Evolutionary conservation across 352 stramenopile species (phyloP).

Genomic region (Globisporangium echinulatum): DNA sequence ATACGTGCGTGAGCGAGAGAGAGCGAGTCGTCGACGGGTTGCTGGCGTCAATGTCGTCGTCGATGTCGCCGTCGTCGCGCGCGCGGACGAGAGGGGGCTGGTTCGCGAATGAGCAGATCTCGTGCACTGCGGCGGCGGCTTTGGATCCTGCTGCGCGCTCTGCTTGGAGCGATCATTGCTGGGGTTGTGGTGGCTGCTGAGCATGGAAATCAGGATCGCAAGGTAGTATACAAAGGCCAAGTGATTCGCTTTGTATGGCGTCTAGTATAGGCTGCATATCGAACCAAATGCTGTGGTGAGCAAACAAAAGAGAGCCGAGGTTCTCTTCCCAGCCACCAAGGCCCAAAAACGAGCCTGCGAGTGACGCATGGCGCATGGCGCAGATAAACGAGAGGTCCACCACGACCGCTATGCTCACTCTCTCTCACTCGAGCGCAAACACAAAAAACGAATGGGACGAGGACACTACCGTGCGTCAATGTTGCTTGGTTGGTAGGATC

Average conservation of each 20-base stretch:
- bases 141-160: background rate
- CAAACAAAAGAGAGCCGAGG: no score
- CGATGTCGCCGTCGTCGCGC: background rate
- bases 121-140: background rate
- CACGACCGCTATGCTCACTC: no score
- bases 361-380: conserved; percentile 4
- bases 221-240: no score
- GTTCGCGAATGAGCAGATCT: conserved; percentile 10
- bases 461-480: background rate
- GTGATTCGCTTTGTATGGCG: no score
- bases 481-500: background rate
- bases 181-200: conserved; percentile 3
- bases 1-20: no score
- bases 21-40: background rate
- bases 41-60: background rate
- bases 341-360: no score
- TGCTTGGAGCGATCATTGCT: background rate
- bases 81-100: background rate
- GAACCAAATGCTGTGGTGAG: no score
- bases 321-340: no score
- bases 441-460: background rate
- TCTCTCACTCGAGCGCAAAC: background rate
- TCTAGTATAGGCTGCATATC: no score
- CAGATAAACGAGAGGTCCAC: no score
- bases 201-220: background rate